Evolutionary conservation across 768 basidiomycete genomes (phyloP).

Genomic region (Lactarius hengduanensis): DNA sequence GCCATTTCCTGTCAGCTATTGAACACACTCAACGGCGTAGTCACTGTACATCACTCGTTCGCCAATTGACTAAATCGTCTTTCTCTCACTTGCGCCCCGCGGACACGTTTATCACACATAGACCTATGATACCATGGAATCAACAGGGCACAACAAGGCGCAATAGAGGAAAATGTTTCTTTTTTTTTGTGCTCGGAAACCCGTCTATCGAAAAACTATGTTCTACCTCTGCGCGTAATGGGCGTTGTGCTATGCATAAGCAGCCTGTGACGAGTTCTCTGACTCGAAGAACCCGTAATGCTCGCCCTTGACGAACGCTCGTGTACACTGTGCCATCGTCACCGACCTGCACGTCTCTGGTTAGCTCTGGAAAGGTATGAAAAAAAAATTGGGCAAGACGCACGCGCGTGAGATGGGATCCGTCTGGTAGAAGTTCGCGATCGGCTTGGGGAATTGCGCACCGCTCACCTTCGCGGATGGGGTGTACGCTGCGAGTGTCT

Average conservation of each 20-base stretch:
- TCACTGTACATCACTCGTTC: too few species aligned
- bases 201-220: conserved; percentile 19
- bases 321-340: conserved; percentile 93
- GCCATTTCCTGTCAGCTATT: neutral
- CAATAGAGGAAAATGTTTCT: neutral
- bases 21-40: neutral
- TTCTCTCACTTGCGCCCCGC: neutral
- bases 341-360: conserved; percentile 58
- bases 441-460: conserved; percentile 69
- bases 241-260: conserved; percentile 40
- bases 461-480: conserved; percentile 56
- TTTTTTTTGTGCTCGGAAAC: conserved; percentile 17
- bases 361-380: conserved; percentile 8
- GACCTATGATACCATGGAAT: neutral
- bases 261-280: conserved; percentile 45
- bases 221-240: conserved; percentile 6
- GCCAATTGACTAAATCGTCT: neutral
- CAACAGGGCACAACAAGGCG: neutral
- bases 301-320: conserved; percentile 79
- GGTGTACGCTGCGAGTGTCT: conserved; percentile 51
- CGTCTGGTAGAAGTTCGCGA: conserved; percentile 94
- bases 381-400: conserved; percentile 38
- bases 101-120: neutral
- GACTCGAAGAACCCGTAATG: conserved; percentile 54
- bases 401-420: conserved; percentile 93